Conservation (phyloP, 176 grass and related monocot genomes). For the Elaeis guineensis region DNA sequence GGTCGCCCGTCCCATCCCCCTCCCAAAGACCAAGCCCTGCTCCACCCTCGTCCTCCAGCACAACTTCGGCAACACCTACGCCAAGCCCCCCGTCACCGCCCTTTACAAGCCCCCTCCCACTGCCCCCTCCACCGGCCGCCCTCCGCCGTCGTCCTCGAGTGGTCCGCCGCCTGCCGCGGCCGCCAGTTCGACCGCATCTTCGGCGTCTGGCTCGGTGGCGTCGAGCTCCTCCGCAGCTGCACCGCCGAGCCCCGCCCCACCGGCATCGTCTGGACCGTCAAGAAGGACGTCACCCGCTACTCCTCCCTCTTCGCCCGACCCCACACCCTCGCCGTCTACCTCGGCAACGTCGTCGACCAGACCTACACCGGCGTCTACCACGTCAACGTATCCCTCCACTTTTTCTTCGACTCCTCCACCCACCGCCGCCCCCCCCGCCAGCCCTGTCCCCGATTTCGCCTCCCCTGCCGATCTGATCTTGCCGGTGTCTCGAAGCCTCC, state of each 20-base stretch:
- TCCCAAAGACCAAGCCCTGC: constrained; percentile 38
- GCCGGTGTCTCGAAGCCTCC: constrained; percentile 42
- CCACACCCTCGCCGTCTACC: constrained; percentile 57
- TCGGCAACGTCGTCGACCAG: constrained; percentile 55
- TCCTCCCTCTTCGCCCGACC: constrained; percentile 46
- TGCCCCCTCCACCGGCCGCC: constrained; percentile 26
- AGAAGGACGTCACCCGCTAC: constrained; percentile 65
- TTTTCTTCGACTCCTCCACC: constrained; percentile 45
- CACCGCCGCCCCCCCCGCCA: background rate
- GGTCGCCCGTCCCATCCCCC: constrained; percentile 48
- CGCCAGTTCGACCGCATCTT: constrained; percentile 66
- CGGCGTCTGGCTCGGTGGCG: constrained; percentile 66
- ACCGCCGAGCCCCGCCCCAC: constrained; percentile 33
- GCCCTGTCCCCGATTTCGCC: constrained; percentile 24
- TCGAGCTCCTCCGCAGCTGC: constrained; percentile 64
- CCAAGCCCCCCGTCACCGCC: constrained; percentile 37
- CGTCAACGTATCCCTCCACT: constrained; percentile 55
- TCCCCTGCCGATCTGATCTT: constrained; percentile 59
- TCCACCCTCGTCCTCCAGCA: constrained; percentile 48
- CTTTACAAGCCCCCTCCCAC: constrained; percentile 26
- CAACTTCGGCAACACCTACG: constrained; percentile 52
- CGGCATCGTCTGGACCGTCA: constrained; percentile 48
- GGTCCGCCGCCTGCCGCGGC: constrained; percentile 50
- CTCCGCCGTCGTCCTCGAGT: constrained; percentile 60
- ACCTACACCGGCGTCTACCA: constrained; percentile 67